Evolutionary conservation across 371 early-diverging fungal genomes (phyloP).

Genomic region (Coemansia sp.): DNA sequence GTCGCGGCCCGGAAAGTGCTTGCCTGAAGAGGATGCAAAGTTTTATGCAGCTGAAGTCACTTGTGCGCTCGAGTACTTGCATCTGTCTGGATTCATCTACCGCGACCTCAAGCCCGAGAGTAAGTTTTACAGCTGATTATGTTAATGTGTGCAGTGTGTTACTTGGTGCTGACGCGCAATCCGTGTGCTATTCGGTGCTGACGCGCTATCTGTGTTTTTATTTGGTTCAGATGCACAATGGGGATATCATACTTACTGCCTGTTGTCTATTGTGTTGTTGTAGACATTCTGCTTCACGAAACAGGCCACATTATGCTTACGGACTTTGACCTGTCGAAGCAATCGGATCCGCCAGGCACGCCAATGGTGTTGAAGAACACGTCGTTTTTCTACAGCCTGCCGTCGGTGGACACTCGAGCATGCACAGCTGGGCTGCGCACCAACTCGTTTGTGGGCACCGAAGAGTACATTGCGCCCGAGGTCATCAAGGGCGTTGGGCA

Average conservation of each 20-base stretch:
- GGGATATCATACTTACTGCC: not conserved
- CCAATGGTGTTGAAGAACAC: constrained; percentile 73
- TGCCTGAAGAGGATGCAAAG: constrained; percentile 83
- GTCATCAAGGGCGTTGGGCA: constrained; percentile 91
- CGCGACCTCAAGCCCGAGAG: constrained; percentile 98
- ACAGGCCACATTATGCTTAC: constrained; percentile 96
- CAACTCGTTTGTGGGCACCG: constrained; percentile 96
- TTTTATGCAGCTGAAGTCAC: constrained; percentile 99
- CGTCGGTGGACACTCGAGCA: constrained; percentile 76
- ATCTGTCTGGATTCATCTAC: constrained; percentile 95
- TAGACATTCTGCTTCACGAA: constrained; percentile 84
- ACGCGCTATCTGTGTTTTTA: not conserved
- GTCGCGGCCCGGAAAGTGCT: constrained; percentile 77
- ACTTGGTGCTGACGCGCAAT: not conserved
- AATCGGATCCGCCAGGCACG: constrained; percentile 70
- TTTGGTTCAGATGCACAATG: not conserved
- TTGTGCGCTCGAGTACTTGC: constrained; percentile 89
- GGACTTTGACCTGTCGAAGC: constrained; percentile 94
- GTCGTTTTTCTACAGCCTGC: constrained; percentile 53
- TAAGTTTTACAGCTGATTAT: constrained; percentile 24
- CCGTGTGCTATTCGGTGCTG: no score
- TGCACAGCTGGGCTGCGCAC: constrained; percentile 85
- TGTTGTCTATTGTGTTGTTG: constrained; percentile 47
- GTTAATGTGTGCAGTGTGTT: not conserved
- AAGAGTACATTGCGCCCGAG: constrained; percentile 97